These are phyloP conservation scores for Coemansia sp. DNA, from an alignment of 192 early-diverging fungal species.

Conservation along the genomic window DNA sequence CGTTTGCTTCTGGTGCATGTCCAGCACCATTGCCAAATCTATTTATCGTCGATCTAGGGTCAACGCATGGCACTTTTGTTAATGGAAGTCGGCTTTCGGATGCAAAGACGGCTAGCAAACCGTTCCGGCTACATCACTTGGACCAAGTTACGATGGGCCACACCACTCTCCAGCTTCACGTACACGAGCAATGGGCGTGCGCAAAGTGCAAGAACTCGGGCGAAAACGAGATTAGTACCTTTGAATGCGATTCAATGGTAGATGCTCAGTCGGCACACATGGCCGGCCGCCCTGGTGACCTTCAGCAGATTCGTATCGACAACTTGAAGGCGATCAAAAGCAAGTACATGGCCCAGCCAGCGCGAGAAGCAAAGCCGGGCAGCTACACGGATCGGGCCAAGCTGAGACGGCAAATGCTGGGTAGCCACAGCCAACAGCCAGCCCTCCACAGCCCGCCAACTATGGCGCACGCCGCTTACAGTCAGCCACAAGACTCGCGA, in stretches of 20 bases:
- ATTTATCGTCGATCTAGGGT: conserved; percentile 68
- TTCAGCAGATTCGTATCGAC: conserved; percentile 20
- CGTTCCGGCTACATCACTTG: conserved; percentile 58
- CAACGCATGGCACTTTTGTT: conserved; percentile 77
- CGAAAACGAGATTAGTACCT: conserved; percentile 52
- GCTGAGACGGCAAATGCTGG: conserved; percentile 14
- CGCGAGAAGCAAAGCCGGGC: neutral
- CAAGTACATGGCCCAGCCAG: conserved; percentile 6
- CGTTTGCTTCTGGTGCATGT: neutral
- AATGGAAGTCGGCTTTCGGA: conserved; percentile 68
- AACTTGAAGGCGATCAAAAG: conserved; percentile 29
- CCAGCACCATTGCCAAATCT: conserved; percentile 15
- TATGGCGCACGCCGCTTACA: neutral
- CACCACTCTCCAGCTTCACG: conserved; percentile 65
- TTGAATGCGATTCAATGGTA: neutral
- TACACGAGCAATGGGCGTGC: conserved; percentile 68
- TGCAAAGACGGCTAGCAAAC: conserved; percentile 65
- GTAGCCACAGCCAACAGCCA: neutral
- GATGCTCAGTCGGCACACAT: neutral
- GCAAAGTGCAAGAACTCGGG: conserved; percentile 60
- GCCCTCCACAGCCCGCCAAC: neutral
- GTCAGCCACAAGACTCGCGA: neutral
- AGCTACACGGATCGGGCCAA: conserved; percentile 36
- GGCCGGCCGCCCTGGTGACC: neutral
- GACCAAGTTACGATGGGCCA: conserved; percentile 64